phyloP scores from a whole-genome alignment of 2,329 filamentous ascomycete genomes.

The Botrytis fragariae region DNA sequence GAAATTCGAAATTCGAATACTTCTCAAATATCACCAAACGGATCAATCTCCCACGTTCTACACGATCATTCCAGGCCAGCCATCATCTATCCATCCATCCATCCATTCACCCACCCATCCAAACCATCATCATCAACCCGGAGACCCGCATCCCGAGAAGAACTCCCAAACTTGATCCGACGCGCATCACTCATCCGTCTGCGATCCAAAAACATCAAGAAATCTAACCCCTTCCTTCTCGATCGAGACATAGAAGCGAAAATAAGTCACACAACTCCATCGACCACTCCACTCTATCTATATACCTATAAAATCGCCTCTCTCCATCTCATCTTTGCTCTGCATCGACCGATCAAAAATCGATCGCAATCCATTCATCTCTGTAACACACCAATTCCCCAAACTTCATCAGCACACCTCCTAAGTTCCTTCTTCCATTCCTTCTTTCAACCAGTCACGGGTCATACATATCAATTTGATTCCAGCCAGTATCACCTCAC shows the following conservation, averaged over 20 bases:
- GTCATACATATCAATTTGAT: background rate
- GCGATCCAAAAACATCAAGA: background rate
- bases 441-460: background rate
- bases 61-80: background rate
- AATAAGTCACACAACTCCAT: too few species aligned
- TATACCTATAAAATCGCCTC: background rate
- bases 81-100: background rate
- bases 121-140: background rate
- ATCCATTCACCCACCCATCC: background rate
- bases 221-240: background rate
- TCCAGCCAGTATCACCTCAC: too few species aligned
- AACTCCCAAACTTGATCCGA: background rate
- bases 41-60: background rate
- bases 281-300: too few species aligned
- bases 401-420: too few species aligned
- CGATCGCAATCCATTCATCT: background rate
- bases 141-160: background rate
- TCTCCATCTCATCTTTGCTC: background rate
- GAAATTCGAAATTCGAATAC: background rate
- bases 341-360: background rate
- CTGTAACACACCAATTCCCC: too few species aligned
- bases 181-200: background rate
- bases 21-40: background rate
- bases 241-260: background rate
- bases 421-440: too few species aligned